Base-by-base conservation (phyloP, 164 flowering plant species). In the Annona squamosa region DNA sequence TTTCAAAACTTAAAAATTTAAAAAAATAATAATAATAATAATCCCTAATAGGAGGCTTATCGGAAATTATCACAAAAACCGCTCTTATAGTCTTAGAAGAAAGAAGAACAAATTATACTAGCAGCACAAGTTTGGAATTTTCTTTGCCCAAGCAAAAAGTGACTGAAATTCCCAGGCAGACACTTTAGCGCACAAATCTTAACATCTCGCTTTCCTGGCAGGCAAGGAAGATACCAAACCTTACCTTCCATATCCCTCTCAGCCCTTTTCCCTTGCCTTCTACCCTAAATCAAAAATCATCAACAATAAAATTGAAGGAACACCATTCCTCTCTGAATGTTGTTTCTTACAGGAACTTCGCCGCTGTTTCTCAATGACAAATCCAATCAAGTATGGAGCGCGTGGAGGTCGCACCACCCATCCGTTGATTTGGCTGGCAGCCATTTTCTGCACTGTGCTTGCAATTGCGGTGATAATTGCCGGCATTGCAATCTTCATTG, bases 211-310 rank as follows among this genome's bases (percentile, higher is more conserved):
- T 90, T 87, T 85, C 77, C 65, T n/a, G 63, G 56, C 63, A 81
- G 91, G 87, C 75, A 91, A 89, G 74, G 88, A 81, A 91, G 92
- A 91, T 89, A 81, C 95, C 87, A 84, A 87, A 87, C 95, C 85
- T 86, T 79, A 76, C 81, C n/a, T 64, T 68, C 78, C 61, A 77
- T 71, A 81, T 76, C 84, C 71, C 47, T 65, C 59, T 41, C 26
- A 67, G 42, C 72, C 71, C 77, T 76, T 67, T 46, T 18, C 48
- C 43, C 57, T 64, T 17, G 76, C 65, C 41, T 3, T 43, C 73
- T 37, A 47, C 18, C 71, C 61, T 7, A 74, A 43, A 56, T 71
- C 68, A 52, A 62, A 42, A 5, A 52, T 3, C 59, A 52, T 52
- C 59, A 52, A 52, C 59, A 52, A 46, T 52, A 52, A 52, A 52